Evolutionary conservation across 768 basidiomycete species (phyloP).

Genomic region (Tephrocybe sp.): DNA sequence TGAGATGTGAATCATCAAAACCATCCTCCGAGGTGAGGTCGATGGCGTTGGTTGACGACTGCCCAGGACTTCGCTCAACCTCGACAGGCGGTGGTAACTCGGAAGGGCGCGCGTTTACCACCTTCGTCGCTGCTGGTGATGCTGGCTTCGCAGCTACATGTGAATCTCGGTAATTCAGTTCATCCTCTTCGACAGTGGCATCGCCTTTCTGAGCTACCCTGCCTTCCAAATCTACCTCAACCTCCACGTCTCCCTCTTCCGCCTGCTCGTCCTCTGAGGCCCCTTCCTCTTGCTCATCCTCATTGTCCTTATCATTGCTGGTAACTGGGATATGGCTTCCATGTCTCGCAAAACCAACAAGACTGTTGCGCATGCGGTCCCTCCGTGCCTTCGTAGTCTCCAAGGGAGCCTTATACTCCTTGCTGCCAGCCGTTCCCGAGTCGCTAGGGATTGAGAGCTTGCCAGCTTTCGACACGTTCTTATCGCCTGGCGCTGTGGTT

Average conservation of each 20-base stretch:
- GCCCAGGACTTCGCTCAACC: constrained; percentile 17
- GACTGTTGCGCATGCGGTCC: constrained; percentile 42
- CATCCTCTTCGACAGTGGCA: constrained; percentile 10
- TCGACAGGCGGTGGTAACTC: constrained; percentile 21
- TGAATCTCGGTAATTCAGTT: not conserved
- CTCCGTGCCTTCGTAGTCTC: not conserved
- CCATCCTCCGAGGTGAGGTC: constrained; percentile 22
- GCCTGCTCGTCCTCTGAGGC: no score
- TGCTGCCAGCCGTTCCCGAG: not conserved
- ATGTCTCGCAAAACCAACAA: constrained; percentile 55
- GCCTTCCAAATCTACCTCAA: not conserved
- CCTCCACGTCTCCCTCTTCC: constrained; percentile 14
- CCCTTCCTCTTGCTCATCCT: constrained; percentile 24
- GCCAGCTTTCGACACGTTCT: constrained; percentile 7
- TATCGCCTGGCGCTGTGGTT: constrained; percentile 39
- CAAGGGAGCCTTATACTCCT: not conserved
- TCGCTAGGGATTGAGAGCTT: not conserved
- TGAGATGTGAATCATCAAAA: constrained; percentile 21
- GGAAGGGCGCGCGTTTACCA: not conserved
- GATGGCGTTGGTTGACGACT: constrained; percentile 9
- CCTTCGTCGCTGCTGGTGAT: no score
- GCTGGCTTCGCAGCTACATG: no score
- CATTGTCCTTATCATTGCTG: no score
- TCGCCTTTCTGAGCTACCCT: not conserved
- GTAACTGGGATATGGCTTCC: constrained; percentile 36